A percentile compares a stretch with the other conserved stretches of the same genome.
Evolutionary conservation across 75 land plant genomes (phyloP).

Genomic region (Larix kaempferi): DNA sequence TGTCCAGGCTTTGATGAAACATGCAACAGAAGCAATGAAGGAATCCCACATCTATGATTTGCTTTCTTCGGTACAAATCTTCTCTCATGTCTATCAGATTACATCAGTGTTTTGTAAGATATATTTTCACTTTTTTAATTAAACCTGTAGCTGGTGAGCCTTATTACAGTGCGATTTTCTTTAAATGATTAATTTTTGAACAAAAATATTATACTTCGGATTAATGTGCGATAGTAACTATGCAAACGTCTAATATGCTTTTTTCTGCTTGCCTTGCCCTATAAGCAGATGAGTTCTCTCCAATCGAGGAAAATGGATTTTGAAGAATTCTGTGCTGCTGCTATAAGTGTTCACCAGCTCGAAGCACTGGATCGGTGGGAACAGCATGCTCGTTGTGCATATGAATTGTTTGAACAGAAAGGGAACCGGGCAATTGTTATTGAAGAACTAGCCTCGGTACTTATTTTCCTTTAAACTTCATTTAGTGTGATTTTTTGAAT

Average conservation of each 20-base stretch:
- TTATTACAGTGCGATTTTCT: background rate
- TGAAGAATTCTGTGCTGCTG: constrained; percentile 91
- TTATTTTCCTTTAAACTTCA: background rate
- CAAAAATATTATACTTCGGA: background rate
- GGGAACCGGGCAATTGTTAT: constrained; percentile 85
- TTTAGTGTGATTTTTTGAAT: background rate
- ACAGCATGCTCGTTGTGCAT: constrained; percentile 77
- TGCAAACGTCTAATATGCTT: background rate
- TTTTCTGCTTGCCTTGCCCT: background rate
- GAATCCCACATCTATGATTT: constrained; percentile 61
- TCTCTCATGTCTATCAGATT: background rate
- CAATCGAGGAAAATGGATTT: constrained; percentile 83
- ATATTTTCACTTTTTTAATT: background rate
- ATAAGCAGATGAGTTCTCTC: constrained; percentile 77
- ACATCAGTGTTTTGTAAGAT: background rate
- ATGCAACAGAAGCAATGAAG: constrained; percentile 86
- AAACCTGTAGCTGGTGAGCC: background rate
- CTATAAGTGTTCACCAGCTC: constrained; percentile 86
- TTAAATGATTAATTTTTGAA: background rate
- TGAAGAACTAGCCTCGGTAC: constrained; percentile 95
- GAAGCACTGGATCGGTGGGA: constrained; percentile 90
- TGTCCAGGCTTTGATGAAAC: constrained; percentile 62
- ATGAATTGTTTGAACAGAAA: constrained; percentile 88
- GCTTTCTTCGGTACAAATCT: constrained; percentile 23
- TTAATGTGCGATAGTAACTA: background rate